Conservation (phyloP, 805 yeast genomes). For the Saccharomycopsis javanensis region DNA sequence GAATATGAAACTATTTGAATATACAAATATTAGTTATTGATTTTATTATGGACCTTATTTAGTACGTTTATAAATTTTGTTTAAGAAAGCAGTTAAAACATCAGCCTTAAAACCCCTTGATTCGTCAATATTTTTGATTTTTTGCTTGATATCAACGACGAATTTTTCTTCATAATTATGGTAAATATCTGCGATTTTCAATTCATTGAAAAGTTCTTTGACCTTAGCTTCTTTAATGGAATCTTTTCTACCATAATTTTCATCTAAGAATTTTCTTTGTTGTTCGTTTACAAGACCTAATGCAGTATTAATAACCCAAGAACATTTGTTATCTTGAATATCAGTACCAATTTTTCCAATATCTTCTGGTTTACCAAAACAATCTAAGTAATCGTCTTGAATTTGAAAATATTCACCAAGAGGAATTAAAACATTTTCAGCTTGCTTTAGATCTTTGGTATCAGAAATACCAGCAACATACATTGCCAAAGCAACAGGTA, state of each 20-base stretch:
- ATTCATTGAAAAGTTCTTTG: constrained; percentile 63
- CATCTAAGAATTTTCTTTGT: constrained; percentile 76
- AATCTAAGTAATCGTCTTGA: constrained; percentile 94
- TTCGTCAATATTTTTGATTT: constrained; percentile 74
- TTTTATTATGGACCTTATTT: constrained; percentile 41
- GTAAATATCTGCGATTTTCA: constrained; percentile 63
- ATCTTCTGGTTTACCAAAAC: constrained; percentile 94
- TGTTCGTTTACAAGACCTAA: constrained; percentile 65
- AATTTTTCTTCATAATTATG: constrained; percentile 72
- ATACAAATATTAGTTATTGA: neutral
- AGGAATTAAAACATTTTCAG: constrained; percentile 77
- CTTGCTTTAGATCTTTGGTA: constrained; percentile 76
- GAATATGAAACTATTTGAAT: neutral
- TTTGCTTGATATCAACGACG: constrained; percentile 51
- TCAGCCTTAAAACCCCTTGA: constrained; percentile 85
- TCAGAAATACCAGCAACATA: constrained; percentile 71
- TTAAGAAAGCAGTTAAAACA: constrained; percentile 75
- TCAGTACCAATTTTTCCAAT: constrained; percentile 99
- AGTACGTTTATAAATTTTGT: constrained; percentile 88
- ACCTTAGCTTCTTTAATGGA: constrained; percentile 45
- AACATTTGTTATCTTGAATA: constrained; percentile 95
- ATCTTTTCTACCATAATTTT: constrained; percentile 83
- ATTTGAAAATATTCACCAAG: constrained; percentile 98
- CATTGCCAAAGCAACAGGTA: constrained; percentile 97
- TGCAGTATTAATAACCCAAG: constrained; percentile 95